Evolutionary conservation across 78 protist species (phyloP), one percentile per base, ranked within the genome.

Genomic region (Dictyostelium brefeldianum): DNA sequence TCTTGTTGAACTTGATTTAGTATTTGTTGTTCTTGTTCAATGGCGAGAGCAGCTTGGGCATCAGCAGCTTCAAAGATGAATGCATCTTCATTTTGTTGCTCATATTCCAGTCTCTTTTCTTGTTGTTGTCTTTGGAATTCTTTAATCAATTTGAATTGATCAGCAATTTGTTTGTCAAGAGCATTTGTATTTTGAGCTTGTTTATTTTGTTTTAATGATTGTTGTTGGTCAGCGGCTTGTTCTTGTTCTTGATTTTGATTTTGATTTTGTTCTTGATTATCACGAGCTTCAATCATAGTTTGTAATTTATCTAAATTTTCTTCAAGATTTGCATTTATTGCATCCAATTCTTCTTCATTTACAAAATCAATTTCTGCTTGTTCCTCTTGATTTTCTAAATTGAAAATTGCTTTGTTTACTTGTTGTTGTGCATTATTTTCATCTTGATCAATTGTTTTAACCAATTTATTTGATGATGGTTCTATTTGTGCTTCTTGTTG

Each of bases 61-160:
- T 62, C 20, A 25, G 22, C 70, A n/a, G 27, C 70, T 22, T 62
- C 70, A 62, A 4, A 25, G 2, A 62, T 25, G 18, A 25, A 62
- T 11, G 11, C 70, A 62, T 29, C 70, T 22, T 62, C 70, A 25
- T 62, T 62, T 7, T 62, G 43, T 62, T 62, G 70, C 22, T 62
- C 31, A 62, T 25, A 25, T 25, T 62, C 27, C 22, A 22, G 70
- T 67, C 31, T 67, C 48, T 67, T 67, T 67, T 67, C 43, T 67
- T 67, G 75, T 12, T 67, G 43, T 67, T 67, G 75, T 67, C 48
- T 67, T 25, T 67, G 75, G 25, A 67, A 67, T 0, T 67, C 48
- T 67, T 67, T 25, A 25, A 67, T 67, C 8, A 67, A 20, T 31
- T 67, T 12, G 15, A 29, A 47, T 67, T 67, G 75, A 0, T 67